Percentiles rank a stretch among this genome's conserved stretches.
Conservation (phyloP, 495 filamentous ascomycete species). For the Penicillium parvum region DNA sequence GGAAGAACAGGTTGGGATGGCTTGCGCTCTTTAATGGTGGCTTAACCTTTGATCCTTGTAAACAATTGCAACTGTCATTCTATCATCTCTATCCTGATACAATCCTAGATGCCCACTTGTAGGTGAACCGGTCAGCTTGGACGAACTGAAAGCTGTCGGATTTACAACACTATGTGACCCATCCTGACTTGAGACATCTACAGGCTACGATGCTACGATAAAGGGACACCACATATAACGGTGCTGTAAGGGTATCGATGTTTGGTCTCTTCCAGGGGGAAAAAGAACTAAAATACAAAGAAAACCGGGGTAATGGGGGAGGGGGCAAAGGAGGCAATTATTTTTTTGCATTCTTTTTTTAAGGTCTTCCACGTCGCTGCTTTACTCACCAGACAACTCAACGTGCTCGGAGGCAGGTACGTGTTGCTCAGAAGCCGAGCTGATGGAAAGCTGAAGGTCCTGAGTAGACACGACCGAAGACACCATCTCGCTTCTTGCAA, state of each 20-base stretch:
- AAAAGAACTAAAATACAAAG: slow-evolving; percentile 27
- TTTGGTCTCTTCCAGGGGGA: slow-evolving; percentile 26
- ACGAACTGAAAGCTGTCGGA: not conserved
- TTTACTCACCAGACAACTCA: slow-evolving; percentile 6
- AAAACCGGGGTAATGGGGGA: slow-evolving; percentile 13
- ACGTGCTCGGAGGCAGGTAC: not conserved
- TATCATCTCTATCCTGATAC: not conserved
- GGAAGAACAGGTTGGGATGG: slow-evolving; percentile 13
- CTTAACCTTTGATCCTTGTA: slow-evolving; percentile 11
- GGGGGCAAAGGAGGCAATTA: slow-evolving; percentile 1
- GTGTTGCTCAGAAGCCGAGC: not conserved
- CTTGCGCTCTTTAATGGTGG: slow-evolving; percentile 15
- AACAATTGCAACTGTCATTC: slow-evolving; percentile 11
- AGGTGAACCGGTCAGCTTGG: too few species aligned
- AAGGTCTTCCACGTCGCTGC: slow-evolving; percentile 8
- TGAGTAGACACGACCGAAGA: not conserved
- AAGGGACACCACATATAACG: slow-evolving; percentile 5
- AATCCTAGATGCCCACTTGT: not conserved
- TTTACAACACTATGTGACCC: too few species aligned
- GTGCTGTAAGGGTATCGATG: slow-evolving; percentile 45
- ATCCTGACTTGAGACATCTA: not conserved
- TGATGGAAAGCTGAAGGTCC: not conserved
- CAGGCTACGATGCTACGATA: not conserved
- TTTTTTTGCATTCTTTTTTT: slow-evolving; percentile 18
- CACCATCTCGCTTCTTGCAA: slow-evolving; percentile 13